These are phyloP conservation scores for Talaromyces islandicus DNA, from an alignment of 2,329 filamentous ascomycete genomes.

Conservation along the genomic window DNA sequence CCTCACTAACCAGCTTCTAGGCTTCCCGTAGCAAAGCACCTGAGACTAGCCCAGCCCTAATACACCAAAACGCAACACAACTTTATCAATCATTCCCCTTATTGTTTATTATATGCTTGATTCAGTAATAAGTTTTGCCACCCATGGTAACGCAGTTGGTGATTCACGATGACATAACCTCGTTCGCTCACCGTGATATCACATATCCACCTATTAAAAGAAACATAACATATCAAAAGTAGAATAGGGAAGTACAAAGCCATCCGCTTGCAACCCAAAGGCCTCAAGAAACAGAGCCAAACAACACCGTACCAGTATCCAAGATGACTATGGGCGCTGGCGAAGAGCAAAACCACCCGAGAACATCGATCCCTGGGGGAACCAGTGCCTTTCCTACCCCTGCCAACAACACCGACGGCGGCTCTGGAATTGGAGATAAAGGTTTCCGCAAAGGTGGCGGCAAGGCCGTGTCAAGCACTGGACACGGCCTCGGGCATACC, in stretches of 20 bases:
- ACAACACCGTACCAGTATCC: background rate
- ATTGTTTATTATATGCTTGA: background rate
- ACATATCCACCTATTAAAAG: no score
- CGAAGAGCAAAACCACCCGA: slow-evolving; percentile 7
- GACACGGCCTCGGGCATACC: slow-evolving; percentile 7
- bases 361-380: slow-evolving; percentile 7
- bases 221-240: no score
- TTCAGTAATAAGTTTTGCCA: background rate
- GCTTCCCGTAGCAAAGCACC: no score
- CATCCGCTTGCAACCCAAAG: no score
- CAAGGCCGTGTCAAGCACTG: background rate
- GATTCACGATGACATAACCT: background rate
- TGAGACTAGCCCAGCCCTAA: no score
- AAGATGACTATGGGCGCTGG: slow-evolving; percentile 4
- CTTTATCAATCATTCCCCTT: background rate
- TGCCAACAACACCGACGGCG: slow-evolving; percentile 12
- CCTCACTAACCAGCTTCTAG: no score
- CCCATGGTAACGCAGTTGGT: background rate
- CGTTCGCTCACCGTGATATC: slow-evolving; percentile 7
- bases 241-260: no score
- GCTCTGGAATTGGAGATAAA: slow-evolving; percentile 7
- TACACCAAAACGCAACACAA: no score
- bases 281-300: background rate
- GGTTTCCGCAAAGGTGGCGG: slow-evolving; percentile 10
- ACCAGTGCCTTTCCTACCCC: slow-evolving; percentile 10